These are phyloP conservation scores for Quercus berberidifolia DNA, from an alignment of 306 rosid species.

Conservation along the genomic window DNA sequence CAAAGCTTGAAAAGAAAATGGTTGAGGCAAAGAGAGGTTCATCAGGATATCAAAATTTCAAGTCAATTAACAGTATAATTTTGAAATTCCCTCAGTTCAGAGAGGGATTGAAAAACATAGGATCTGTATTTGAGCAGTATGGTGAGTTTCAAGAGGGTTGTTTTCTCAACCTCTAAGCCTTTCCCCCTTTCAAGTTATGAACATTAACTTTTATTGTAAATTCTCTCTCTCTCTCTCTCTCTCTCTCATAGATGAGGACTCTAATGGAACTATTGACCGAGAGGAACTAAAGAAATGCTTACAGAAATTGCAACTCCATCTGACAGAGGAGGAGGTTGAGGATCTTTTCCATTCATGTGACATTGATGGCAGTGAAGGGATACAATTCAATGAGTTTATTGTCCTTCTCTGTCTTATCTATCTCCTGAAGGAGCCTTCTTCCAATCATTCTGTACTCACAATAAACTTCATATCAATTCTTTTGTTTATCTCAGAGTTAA, in stretches of 20 bases:
- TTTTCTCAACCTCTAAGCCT: background rate
- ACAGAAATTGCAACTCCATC: conserved; percentile 53
- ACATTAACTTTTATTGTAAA: conserved; percentile 6
- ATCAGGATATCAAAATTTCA: conserved; percentile 42
- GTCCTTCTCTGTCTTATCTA: conserved; percentile 87
- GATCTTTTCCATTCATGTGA: conserved; percentile 81
- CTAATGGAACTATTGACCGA: conserved; percentile 67
- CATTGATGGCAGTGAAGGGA: conserved; percentile 76
- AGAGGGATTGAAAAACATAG: conserved; percentile 54
- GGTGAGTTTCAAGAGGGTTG: conserved; percentile 48
- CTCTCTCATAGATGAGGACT: conserved; percentile 64
- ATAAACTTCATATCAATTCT: conserved; percentile 6
- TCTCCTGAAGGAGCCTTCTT: conserved; percentile 55
- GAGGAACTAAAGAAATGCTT: conserved; percentile 66
- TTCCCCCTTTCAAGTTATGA: conserved; percentile 2
- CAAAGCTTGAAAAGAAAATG: conserved; percentile 61
- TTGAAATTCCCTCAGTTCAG: conserved; percentile 71
- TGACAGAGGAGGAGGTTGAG: conserved; percentile 58
- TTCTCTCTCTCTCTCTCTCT: background rate
- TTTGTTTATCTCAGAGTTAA: conserved; percentile 11
- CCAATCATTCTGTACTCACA: conserved; percentile 41
- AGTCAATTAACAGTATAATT: conserved; percentile 67
- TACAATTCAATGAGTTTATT: conserved; percentile 82
- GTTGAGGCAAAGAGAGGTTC: conserved; percentile 53
- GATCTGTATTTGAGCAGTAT: conserved; percentile 67